Conservation (phyloP, 140 eudicot genomes). For the Flaveria floridana region DNA sequence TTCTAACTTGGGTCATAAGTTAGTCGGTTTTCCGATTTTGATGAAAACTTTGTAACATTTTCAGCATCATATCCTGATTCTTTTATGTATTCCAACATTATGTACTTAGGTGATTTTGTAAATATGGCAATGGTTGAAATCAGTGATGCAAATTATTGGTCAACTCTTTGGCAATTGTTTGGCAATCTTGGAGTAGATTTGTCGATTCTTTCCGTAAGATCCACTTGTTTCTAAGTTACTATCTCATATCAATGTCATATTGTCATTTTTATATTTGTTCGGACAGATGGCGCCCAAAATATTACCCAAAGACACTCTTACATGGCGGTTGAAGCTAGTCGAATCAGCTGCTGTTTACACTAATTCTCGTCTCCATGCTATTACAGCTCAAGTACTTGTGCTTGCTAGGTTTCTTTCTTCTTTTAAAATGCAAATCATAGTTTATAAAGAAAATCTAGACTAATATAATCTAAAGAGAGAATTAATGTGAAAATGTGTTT, state of each 20-base stretch:
- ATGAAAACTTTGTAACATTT: neutral
- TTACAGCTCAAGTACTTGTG: constrained; percentile 84
- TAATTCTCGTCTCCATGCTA: constrained; percentile 86
- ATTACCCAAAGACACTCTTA: constrained; percentile 72
- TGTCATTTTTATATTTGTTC: constrained; percentile 5
- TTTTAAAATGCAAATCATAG: constrained; percentile 5
- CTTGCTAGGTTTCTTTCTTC: constrained; percentile 66
- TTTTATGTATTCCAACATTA: constrained; percentile 6
- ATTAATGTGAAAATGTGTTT: too few relatives aligned
- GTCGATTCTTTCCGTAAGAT: constrained; percentile 66
- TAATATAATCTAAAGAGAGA: too few relatives aligned
- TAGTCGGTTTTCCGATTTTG: neutral
- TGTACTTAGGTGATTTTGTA: constrained; percentile 58
- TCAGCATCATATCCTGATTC: neutral
- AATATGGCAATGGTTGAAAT: constrained; percentile 64
- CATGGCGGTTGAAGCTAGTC: constrained; percentile 80
- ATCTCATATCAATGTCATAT: neutral
- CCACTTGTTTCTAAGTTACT: neutral
- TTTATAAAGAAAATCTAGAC: neutral
- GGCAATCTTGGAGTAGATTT: constrained; percentile 51
- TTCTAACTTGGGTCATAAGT: neutral
- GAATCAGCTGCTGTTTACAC: constrained; percentile 73
- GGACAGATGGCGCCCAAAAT: constrained; percentile 52
- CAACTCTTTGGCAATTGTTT: constrained; percentile 45
- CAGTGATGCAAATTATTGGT: constrained; percentile 30